These are phyloP conservation scores for Zygosaccharomyces bisporus DNA, from an alignment of 805 yeast species.

Conservation along the genomic window DNA sequence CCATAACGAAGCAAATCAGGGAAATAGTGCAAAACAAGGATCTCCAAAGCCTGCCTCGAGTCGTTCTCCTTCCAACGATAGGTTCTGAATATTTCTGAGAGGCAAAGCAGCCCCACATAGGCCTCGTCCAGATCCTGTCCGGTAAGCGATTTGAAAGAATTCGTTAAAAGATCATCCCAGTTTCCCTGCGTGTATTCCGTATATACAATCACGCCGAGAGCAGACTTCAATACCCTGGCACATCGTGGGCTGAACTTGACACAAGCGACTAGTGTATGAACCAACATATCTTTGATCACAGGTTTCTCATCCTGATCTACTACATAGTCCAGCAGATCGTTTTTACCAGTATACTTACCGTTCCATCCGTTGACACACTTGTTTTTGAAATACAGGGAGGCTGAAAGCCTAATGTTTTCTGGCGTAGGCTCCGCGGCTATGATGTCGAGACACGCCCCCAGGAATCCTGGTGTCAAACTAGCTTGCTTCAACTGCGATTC, in stretches of 20 bases:
- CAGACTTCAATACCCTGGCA: slow-evolving; percentile 47
- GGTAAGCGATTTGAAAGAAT: slow-evolving; percentile 44
- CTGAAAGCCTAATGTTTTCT: slow-evolving; percentile 56
- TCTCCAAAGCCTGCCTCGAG: slow-evolving; percentile 50
- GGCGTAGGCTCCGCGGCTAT: slow-evolving; percentile 51
- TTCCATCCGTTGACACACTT: slow-evolving; percentile 63
- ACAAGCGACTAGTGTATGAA: slow-evolving; percentile 54
- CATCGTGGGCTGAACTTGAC: slow-evolving; percentile 40
- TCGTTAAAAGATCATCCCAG: slow-evolving; percentile 54
- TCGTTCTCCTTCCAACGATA: slow-evolving; percentile 69
- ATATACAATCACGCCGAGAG: slow-evolving; percentile 48
- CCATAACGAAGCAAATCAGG: slow-evolving; percentile 68
- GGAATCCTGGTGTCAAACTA: slow-evolving; percentile 62
- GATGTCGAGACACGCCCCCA: slow-evolving; percentile 79
- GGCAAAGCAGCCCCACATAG: slow-evolving; percentile 65
- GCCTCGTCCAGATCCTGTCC: slow-evolving; percentile 42
- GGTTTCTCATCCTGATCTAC: slow-evolving; percentile 74
- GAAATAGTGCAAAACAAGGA: slow-evolving; percentile 52
- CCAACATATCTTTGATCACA: slow-evolving; percentile 61
- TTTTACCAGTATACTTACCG: slow-evolving; percentile 25
- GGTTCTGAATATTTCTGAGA: slow-evolving; percentile 64
- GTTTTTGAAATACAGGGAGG: slow-evolving; percentile 83
- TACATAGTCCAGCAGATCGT: slow-evolving; percentile 25
- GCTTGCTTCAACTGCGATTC: slow-evolving; percentile 62
- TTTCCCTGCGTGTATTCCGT: slow-evolving; percentile 44